Evolutionary conservation across 257 asterid species (phyloP), one percentile per base, ranked within the genome.

Genomic region (Salvia splendens): DNA sequence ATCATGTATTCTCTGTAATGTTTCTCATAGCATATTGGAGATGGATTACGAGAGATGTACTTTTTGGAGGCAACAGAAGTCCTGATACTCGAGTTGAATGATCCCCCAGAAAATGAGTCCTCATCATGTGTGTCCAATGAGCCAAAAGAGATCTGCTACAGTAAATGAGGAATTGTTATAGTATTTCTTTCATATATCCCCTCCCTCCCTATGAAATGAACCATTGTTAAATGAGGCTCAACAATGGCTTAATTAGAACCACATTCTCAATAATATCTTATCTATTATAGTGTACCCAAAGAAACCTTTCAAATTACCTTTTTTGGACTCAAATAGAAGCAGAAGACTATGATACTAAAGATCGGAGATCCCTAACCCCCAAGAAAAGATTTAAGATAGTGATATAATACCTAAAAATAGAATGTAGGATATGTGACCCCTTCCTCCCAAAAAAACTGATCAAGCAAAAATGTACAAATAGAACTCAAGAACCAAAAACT

Each of bases 21-120:
- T 73, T 89, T 89, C 86, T 92, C 92, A 55, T 77, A 83, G 82
- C 98, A 92, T 80, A 92, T 87, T 51, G 91, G 96, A 59, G 98
- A 87, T 59, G 92, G 80, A 74, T 85, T 84, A 61, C 76, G 84
- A 69, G 87, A 80, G 69, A 76, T 71, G 68, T 70, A 78, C 71
- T 81, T 89, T 76, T 68, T 87, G 59, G 79, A 62, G 17, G 84
- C 77, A 77, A 24, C 17, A 65, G 75, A 61, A 56, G 78, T 58
- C 72, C 28, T 24, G 35, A 52, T 68, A 66, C 80, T 73, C 63
- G 75, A 71, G 66, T 65, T 65, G 74, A 72, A 73, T 16, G 76
- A 70, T 67, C 82, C 80, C 54, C 79, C 45, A 53, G 77, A 73
- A 66, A 68, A 75, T 17, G 61, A 54, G 53, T 73, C 84, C 20